Conservation (phyloP, 768 basidiomycete genomes). For the Kwoniella heveanensis region DNA sequence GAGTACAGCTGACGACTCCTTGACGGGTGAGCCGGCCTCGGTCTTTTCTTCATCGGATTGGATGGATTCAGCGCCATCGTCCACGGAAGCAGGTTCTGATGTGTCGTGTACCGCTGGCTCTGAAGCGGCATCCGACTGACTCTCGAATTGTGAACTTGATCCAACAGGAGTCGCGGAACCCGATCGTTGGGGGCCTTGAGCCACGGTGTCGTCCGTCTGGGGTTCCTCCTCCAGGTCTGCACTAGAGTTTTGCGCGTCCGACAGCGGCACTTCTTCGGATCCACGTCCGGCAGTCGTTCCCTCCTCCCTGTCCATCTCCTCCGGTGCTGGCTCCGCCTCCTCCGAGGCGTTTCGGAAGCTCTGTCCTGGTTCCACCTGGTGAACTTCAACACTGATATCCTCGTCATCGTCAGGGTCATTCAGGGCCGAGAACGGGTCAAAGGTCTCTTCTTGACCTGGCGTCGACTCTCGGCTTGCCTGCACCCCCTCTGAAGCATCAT, state of each 20-base stretch:
- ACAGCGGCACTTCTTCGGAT: not conserved
- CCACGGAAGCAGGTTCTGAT: not conserved
- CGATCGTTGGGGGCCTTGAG: not conserved
- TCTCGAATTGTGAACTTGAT: not conserved
- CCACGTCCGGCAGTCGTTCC: not conserved
- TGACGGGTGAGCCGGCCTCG: slow-evolving; percentile 6
- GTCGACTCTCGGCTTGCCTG: not conserved
- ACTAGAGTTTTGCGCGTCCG: not conserved
- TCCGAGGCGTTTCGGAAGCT: no score
- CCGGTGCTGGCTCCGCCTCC: not conserved
- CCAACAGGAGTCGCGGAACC: not conserved
- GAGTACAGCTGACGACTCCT: not conserved
- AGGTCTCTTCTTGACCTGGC: no score
- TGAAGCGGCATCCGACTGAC: not conserved
- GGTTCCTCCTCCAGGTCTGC: not conserved
- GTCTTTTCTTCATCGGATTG: slow-evolving; percentile 1
- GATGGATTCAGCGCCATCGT: not conserved
- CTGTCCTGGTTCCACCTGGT: not conserved
- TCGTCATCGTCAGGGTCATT: not conserved
- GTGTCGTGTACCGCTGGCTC: not conserved
- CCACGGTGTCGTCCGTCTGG: not conserved
- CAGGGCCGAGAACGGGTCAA: not conserved
- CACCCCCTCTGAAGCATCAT: no score
- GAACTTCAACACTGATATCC: slow-evolving; percentile 3
- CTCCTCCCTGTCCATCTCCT: no score